A percentile compares a stretch with the other conserved stretches of the same genome.
phyloP scores from a whole-genome alignment of 306 rosid genomes.

The Quercus suber region DNA sequence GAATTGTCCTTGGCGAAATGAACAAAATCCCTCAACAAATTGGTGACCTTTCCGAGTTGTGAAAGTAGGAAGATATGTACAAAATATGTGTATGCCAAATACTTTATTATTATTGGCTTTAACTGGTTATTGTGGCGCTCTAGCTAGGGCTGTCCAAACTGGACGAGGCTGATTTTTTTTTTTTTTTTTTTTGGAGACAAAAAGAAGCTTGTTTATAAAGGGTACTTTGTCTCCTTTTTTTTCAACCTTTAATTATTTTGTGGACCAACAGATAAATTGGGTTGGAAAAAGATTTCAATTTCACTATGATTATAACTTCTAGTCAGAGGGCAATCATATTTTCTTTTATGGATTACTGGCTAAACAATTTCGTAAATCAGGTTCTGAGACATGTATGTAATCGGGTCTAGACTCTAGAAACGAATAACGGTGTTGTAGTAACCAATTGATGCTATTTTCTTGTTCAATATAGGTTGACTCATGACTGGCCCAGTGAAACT shows the following conservation, averaged over 20 bases:
- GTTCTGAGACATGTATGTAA: too few relatives aligned
- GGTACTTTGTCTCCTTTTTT: neutral
- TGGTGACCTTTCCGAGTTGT: neutral
- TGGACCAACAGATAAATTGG: neutral
- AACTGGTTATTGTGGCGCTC: neutral
- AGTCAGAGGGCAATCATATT: too few relatives aligned
- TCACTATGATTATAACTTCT: too few relatives aligned
- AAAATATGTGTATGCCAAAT: neutral
- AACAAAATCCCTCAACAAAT: neutral
- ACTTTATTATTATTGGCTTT: neutral
- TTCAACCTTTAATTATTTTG: neutral
- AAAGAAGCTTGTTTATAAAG: neutral
- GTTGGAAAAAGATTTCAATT: neutral
- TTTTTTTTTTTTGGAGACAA: neutral
- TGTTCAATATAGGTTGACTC: neutral
- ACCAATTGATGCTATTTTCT: neutral
- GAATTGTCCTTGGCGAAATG: conserved; percentile 18
- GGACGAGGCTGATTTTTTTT: neutral
- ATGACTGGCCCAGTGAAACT: neutral
- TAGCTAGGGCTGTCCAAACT: neutral
- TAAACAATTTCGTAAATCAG: too few relatives aligned
- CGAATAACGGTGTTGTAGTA: neutral
- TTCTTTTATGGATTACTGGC: too few relatives aligned
- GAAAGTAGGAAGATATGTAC: neutral
- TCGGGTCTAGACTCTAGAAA: too few relatives aligned